These are phyloP conservation scores for Ustilago sp. DNA, from an alignment of 1,284 basidiomycete species.

Conservation along the genomic window DNA sequence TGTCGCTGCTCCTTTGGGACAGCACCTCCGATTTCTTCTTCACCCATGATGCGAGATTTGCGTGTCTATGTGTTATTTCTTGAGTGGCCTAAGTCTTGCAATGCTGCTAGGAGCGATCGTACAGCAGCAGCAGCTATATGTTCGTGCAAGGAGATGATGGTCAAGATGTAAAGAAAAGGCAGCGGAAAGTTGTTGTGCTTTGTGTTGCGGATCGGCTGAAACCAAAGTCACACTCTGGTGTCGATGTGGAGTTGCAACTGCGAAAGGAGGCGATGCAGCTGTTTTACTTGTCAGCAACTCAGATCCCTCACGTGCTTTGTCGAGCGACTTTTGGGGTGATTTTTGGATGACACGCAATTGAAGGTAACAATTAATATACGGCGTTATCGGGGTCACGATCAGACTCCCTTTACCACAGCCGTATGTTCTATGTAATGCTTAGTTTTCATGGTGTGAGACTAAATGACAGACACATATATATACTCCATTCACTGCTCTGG, in stretches of 20 bases:
- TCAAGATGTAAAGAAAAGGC: not conserved
- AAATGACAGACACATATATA: too few relatives aligned
- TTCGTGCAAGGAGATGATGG: conserved; percentile 7
- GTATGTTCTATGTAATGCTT: too few relatives aligned
- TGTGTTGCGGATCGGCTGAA: conserved; percentile 3
- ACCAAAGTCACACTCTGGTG: not conserved
- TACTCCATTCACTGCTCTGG: too few relatives aligned
- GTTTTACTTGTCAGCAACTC: not conserved
- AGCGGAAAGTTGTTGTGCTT: not conserved
- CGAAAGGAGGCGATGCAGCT: conserved; percentile 4
- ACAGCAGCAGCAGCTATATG: not conserved
- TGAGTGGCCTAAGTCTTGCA: not conserved
- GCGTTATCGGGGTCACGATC: too few relatives aligned
- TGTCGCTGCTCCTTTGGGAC: conserved; percentile 61
- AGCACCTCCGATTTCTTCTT: conserved; percentile 55
- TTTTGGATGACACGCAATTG: conserved; percentile 10
- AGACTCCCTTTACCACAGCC: too few relatives aligned
- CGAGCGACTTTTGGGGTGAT: conserved; percentile 2
- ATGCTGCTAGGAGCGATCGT: not conserved
- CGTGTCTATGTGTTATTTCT: conserved; percentile 11
- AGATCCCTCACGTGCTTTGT: not conserved
- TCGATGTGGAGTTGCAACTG: not conserved
- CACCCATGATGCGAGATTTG: conserved; percentile 39
- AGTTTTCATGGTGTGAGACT: too few relatives aligned
- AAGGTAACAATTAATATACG: too few relatives aligned